phyloP scores from a whole-genome alignment of 2,329 filamentous ascomycete genomes.

The Hypoxylon sp. region DNA sequence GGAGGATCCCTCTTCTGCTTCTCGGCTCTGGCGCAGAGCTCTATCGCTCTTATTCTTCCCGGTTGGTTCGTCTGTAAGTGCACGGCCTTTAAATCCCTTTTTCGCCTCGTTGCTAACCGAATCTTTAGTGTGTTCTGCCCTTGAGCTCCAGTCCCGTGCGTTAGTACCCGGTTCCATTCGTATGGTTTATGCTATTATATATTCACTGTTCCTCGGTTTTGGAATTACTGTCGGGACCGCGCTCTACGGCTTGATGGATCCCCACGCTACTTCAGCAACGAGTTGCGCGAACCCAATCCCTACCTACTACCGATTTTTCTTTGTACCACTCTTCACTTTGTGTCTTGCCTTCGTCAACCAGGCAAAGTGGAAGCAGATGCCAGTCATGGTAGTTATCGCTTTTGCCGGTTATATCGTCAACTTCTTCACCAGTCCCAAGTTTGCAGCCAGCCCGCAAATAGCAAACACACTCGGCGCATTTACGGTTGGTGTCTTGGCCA shows the following conservation, averaged over 20 bases:
- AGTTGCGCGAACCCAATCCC: conserved; percentile 44
- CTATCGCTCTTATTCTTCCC: conserved; percentile 77
- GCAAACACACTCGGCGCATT: conserved; percentile 81
- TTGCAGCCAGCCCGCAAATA: conserved; percentile 75
- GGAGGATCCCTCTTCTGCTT: conserved; percentile 72
- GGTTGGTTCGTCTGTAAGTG: conserved; percentile 60
- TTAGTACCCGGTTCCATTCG: conserved; percentile 76
- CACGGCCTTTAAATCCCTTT: background rate
- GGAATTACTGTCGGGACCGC: conserved; percentile 65
- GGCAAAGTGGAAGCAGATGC: conserved; percentile 82
- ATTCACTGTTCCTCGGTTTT: conserved; percentile 76
- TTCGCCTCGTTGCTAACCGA: conserved; percentile 6
- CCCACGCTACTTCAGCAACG: conserved; percentile 49
- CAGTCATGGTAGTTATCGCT: conserved; percentile 78
- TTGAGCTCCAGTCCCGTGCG: conserved; percentile 74
- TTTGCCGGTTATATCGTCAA: conserved; percentile 79
- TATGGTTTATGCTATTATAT: conserved; percentile 78
- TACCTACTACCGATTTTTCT: conserved; percentile 66
- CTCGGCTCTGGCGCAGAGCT: conserved; percentile 75
- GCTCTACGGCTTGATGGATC: conserved; percentile 56
- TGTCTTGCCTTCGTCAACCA: conserved; percentile 81
- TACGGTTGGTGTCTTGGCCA: conserved; percentile 78
- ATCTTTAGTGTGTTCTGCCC: conserved; percentile 46
- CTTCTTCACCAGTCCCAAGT: conserved; percentile 72
- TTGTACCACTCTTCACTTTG: conserved; percentile 77